phyloP scores from a whole-genome alignment of 2,329 filamentous ascomycete species.

The Sclerotiophoma versabilis region DNA sequence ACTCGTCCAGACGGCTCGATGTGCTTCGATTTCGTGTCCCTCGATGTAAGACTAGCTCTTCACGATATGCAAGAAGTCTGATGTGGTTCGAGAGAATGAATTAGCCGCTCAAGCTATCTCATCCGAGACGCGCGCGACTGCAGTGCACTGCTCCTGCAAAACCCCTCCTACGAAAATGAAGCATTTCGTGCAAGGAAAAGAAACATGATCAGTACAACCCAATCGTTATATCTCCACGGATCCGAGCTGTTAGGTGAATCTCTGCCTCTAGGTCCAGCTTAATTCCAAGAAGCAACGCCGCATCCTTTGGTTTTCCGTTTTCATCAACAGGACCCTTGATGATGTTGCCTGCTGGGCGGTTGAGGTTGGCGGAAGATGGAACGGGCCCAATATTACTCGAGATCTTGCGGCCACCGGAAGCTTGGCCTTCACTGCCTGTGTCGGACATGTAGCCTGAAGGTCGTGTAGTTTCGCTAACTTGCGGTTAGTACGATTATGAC shows the following conservation, averaged over 20 bases:
- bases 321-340: conserved; percentile 65
- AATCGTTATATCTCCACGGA: conserved; percentile 68
- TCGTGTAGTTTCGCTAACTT: conserved; percentile 35
- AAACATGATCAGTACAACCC: conserved; percentile 60
- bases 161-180: background rate
- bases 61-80: conserved; percentile 16
- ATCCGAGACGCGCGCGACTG: background rate
- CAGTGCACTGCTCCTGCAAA: background rate
- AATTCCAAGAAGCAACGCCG: conserved; percentile 67
- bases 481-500: conserved; percentile 10
- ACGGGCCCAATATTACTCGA: conserved; percentile 38
- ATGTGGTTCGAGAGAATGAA: background rate
- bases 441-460: conserved; percentile 45
- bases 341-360: conserved; percentile 53
- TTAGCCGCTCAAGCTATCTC: too few relatives aligned
- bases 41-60: conserved; percentile 16
- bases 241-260: conserved; percentile 66
- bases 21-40: background rate
- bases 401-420: conserved; percentile 49
- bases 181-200: background rate
- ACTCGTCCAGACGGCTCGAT: background rate
- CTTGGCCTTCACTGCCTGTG: conserved; percentile 51
- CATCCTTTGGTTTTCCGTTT: conserved; percentile 64
- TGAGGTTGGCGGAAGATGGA: conserved; percentile 50
- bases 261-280: conserved; percentile 70